phyloP scores from a whole-genome alignment of 805 yeast genomes.

The Monosporozyma aerobia region DNA sequence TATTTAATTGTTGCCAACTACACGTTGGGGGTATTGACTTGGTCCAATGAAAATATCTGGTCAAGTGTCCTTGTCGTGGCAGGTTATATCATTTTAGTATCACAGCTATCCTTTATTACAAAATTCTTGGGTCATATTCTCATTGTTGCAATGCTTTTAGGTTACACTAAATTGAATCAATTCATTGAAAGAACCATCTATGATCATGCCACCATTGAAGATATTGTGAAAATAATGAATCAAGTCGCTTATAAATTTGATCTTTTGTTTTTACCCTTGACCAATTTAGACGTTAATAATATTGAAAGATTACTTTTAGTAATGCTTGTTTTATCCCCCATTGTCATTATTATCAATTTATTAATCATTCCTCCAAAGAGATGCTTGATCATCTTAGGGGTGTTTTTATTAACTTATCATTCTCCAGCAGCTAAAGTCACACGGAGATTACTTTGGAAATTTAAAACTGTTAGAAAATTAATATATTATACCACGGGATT shows the following conservation, averaged over 20 bases:
- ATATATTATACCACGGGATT: constrained; percentile 83
- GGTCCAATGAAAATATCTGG: constrained; percentile 88
- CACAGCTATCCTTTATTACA: constrained; percentile 65
- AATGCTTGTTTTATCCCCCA: constrained; percentile 76
- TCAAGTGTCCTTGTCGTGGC: constrained; percentile 46
- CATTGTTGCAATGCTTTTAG: constrained; percentile 46
- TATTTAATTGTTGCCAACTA: constrained; percentile 69
- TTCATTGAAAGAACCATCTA: constrained; percentile 42
- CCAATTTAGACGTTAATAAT: constrained; percentile 70
- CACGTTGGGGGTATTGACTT: constrained; percentile 63
- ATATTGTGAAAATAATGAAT: constrained; percentile 68
- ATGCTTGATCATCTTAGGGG: constrained; percentile 49
- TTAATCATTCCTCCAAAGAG: constrained; percentile 65
- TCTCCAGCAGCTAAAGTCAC: constrained; percentile 79
- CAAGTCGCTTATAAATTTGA: constrained; percentile 69
- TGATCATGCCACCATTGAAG: constrained; percentile 72
- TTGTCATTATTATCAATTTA: constrained; percentile 61
- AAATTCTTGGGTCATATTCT: constrained; percentile 74
- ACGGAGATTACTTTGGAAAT: constrained; percentile 77
- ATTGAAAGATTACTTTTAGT: constrained; percentile 74
- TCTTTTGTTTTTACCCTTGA: constrained; percentile 69
- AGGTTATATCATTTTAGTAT: constrained; percentile 45
- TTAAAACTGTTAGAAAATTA: constrained; percentile 54
- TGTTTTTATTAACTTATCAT: constrained; percentile 68
- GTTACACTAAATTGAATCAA: constrained; percentile 50